Conservation (phyloP, 1,139 yeast genomes). For the Pneumocystis sp. region DNA sequence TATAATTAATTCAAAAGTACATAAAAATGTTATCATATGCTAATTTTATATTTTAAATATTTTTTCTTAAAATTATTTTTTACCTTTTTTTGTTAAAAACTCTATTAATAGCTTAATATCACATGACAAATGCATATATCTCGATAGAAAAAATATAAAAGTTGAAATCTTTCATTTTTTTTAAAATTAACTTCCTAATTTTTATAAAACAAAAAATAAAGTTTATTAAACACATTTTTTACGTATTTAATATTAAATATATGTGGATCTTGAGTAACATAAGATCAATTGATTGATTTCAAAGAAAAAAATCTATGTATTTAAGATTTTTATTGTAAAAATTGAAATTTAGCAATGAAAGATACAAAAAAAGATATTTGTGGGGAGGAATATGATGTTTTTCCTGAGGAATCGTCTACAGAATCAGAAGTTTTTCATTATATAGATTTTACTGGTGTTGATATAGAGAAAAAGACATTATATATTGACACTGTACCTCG, state of each 20-base stretch:
- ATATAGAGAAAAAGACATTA: background rate
- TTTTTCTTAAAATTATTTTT: too few species aligned
- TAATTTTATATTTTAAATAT: too few species aligned
- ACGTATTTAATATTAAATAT: background rate
- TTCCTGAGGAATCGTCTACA: background rate
- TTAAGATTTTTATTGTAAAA: background rate
- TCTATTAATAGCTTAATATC: background rate
- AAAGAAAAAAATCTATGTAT: background rate
- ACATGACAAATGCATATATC: background rate
- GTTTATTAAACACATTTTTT: too few species aligned
- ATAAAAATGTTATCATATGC: too few species aligned
- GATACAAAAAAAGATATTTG: background rate
- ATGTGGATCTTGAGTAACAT: background rate
- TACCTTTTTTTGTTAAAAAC: background rate
- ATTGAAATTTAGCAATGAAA: background rate
- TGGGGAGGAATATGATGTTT: background rate
- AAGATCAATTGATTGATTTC: background rate
- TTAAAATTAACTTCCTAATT: background rate
- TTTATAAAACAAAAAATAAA: background rate
- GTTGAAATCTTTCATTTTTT: background rate
- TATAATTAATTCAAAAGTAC: too few species aligned
- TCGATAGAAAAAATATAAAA: background rate
- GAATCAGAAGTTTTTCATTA: background rate
- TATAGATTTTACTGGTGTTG: background rate
- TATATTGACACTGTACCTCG: background rate